Conservation (phyloP, 1,284 basidiomycete species). For the Ceratobasidium theobromae region DNA sequence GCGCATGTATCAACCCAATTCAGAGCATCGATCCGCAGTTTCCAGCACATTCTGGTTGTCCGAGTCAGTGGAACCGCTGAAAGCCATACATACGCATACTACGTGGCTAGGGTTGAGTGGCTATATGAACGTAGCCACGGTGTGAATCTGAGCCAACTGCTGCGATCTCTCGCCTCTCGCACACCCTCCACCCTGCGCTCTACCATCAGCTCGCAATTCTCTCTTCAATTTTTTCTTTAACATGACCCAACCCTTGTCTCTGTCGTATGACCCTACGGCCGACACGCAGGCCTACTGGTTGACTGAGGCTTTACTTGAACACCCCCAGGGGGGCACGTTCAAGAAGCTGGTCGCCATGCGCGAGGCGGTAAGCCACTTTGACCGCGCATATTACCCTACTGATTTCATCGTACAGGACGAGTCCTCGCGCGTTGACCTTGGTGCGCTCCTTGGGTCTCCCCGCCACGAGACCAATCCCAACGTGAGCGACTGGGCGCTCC, state of each 20-base stretch:
- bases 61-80: not conserved
- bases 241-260: not conserved
- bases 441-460: too few species aligned
- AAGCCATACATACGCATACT: not conserved
- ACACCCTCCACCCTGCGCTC: not conserved
- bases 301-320: not conserved
- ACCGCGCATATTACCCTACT: too few species aligned
- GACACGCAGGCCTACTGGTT: not conserved
- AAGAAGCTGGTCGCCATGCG: too few species aligned
- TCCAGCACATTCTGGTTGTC: not conserved
- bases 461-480: too few species aligned
- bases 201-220: not conserved
- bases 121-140: not conserved
- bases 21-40: not conserved
- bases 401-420: too few species aligned
- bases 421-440: too few species aligned
- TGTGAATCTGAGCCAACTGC: not conserved
- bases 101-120: not conserved
- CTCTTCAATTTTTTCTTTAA: not conserved
- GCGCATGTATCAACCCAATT: not conserved
- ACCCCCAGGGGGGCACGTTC: not conserved
- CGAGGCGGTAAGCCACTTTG: too few species aligned
- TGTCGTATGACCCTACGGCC: not conserved
- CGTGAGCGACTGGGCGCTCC: too few species aligned
- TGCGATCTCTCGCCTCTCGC: not conserved